These are phyloP conservation scores for Cucurbita pepo DNA, from an alignment of 306 rosid species.

Conservation along the genomic window DNA sequence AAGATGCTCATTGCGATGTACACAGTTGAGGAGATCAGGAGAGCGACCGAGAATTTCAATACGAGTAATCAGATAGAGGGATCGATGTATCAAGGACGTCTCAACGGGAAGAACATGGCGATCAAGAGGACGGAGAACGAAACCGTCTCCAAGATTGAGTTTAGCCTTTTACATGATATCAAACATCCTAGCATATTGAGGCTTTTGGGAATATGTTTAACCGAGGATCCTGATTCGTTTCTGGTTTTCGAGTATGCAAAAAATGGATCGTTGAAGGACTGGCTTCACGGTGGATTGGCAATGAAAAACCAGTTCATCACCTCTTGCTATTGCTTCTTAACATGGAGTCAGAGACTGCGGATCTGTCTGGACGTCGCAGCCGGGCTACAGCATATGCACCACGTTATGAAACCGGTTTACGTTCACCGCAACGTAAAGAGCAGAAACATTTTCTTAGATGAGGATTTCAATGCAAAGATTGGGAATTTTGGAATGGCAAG, in stretches of 20 bases:
- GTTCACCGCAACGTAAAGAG: conserved; percentile 63
- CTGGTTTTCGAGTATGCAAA: conserved; percentile 61
- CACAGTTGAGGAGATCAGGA: conserved; percentile 42
- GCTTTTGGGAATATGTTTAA: conserved; percentile 42
- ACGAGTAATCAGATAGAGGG: conserved; percentile 70
- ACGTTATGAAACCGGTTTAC: conserved; percentile 49
- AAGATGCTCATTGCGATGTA: conserved; percentile 41
- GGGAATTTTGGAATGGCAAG: conserved; percentile 66
- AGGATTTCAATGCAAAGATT: conserved; percentile 69
- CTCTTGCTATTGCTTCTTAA: conserved; percentile 77
- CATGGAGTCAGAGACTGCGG: conserved; percentile 73
- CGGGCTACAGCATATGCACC: conserved; percentile 73
- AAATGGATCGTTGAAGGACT: conserved; percentile 79
- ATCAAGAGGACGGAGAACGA: conserved; percentile 32
- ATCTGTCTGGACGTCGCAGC: conserved; percentile 69
- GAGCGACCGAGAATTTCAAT: conserved; percentile 68
- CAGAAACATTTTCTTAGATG: conserved; percentile 72
- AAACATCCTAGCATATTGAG: conserved; percentile 68
- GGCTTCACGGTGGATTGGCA: conserved; percentile 92
- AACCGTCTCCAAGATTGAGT: conserved; percentile 31
- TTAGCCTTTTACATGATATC: conserved; percentile 33
- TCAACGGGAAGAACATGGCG: conserved; percentile 69
- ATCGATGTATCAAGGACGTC: conserved; percentile 56
- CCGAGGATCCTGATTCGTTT: conserved; percentile 38
- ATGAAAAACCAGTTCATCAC: conserved; percentile 83